Evolutionary conservation across 192 early-diverging fungal genomes (phyloP).

Genomic region (Backusella sp.): DNA sequence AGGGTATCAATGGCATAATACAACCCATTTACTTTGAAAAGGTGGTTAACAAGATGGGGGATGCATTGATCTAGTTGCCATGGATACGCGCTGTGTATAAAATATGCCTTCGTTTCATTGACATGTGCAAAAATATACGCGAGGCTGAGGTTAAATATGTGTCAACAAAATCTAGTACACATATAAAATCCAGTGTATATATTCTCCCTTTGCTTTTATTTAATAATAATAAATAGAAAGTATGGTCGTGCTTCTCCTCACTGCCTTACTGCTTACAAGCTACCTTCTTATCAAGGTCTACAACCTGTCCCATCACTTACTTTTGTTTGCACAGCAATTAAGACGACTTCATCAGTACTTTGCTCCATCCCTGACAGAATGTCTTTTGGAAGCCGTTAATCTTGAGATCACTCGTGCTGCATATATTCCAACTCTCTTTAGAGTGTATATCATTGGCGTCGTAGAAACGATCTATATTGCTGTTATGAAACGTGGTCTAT

Average conservation of each 20-base stretch:
- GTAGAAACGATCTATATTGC: conserved; percentile 17
- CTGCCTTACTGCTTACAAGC: background rate
- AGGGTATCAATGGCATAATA: conserved; percentile 69
- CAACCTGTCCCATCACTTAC: background rate
- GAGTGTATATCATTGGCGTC: conserved; percentile 14
- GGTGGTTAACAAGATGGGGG: conserved; percentile 42
- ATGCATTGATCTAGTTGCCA: background rate
- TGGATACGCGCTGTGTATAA: no score
- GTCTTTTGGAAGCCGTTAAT: conserved; percentile 10
- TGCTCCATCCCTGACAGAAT: background rate
- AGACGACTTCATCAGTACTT: conserved; percentile 5
- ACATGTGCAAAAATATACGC: background rate
- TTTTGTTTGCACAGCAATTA: background rate
- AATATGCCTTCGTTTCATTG: background rate
- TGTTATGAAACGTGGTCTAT: background rate
- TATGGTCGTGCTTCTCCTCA: background rate
- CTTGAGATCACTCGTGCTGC: conserved; percentile 10
- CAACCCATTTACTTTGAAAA: conserved; percentile 64
- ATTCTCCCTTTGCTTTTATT: background rate
- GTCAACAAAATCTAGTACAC: background rate
- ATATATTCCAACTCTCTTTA: conserved; percentile 6
- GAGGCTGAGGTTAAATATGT: background rate
- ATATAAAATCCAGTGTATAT: no score
- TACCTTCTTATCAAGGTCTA: background rate
- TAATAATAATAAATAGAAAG: background rate